Base-by-base conservation (phyloP, 1,284 basidiomycete genomes). In the Blastosporella zonata region DNA sequence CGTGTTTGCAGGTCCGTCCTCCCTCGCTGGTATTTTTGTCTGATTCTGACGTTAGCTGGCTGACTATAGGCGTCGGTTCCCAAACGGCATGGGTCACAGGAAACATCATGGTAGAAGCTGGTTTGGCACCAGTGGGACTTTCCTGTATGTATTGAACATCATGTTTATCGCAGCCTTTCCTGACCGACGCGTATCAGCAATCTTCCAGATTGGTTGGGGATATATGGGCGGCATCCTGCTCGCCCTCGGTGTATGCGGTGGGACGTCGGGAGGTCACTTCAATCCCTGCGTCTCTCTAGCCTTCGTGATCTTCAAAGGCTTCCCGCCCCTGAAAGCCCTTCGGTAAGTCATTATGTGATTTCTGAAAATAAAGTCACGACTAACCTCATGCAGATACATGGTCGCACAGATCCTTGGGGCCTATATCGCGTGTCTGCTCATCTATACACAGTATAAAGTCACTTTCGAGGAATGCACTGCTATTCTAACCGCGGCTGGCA, bases 201-300 rank as follows among this genome's bases (percentile, higher is more conserved):
- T 84, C 8, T 64, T 82, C 18, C 81, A 84, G 42, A 68, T 87
- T 25, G 85, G 85, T 17, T 57, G 82, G 35, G 82, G 75, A 3
- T 89, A 88, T 61, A 71, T 77, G 8, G 68, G 79, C 22, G 86
- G 85, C 34, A 78, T 87, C 55, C 61, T 81, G 9, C 72, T 87
- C 38, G 84, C 85, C 0, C 59, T 88, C 28, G 64, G 65, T 8
- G 63, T 82, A 18, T 79, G 75, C 52, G 65, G 64, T 18, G 59
- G 76, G 10, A 78, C 81, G 2, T 87, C 84, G 18, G 79, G 78
- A 10, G 81, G 83, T 9, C 83, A 87, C 58, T 78, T 87, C 64
- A 82, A 76, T 59, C 82, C 84, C 13, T 70, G 74, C 44, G 70
- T 87, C 27, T 82, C 84, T 6, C 70, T 87, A 43, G 65, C 74